Evolutionary conservation across 176 grass and related monocot genomes (phyloP).

Genomic region (Hordeum vulgare): MorexV3_pseudomolecules_assembly NC_058524.1:101586680-101587179

Average conservation of each 20-base stretch:
- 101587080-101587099: neutral
- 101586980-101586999: neutral
- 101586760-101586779: neutral
- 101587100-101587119: neutral
- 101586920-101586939: neutral
- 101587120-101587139: neutral
- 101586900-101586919: neutral
- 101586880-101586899: neutral
- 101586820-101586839: neutral
- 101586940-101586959: constrained; percentile 6
- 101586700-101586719: neutral
- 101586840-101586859: neutral
- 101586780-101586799: neutral
- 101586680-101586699: no score
- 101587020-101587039: neutral
- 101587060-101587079: neutral
- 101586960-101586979: neutral
- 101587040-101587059: neutral
- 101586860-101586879: neutral
- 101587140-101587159: neutral
- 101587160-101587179: neutral
- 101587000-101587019: constrained; percentile 3
- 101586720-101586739: neutral
- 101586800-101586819: no score
- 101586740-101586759: neutral